Evolutionary conservation across 73 alveolate genomes (phyloP), one percentile per base, ranked within the genome.

Genomic region (Durusdinium trenchii): DNA sequence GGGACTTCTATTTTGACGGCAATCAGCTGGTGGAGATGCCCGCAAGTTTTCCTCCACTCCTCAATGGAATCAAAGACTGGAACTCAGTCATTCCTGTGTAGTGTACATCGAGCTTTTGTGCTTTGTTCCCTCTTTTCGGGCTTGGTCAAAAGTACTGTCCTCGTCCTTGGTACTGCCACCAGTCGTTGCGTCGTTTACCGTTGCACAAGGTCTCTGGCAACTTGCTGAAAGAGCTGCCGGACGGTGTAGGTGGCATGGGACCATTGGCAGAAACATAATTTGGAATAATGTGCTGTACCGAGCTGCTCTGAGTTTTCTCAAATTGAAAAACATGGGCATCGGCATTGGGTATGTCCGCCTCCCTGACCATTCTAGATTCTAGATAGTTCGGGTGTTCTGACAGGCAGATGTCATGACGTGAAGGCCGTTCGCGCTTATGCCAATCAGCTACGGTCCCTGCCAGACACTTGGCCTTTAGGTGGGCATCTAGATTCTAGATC

Each of bases 1-100:
- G 99, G 99, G 99, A 94, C 93, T 76, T 94, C 83, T 94, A 94
- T 67, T 54, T 94, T 67, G 99, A 94, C 54, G 99, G 99, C 83
- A 76, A 94, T 93, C 99, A 75, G 83, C 67, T 94, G 81, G 94
- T 18, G 82, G 93, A 73, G 50, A 67, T 94, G 99, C 99, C 99
- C 7, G 52, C 40, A 6, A 51, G 51, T 12, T 57, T 73, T n/a
- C 99, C 99, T 38, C 99, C 99, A 0, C 78, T 50, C 43, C 64
- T 94, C 51, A 76, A 94, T 52, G 99, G 91, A 48, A 35, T 94
- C 60, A 94, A 94, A 57, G 98, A 46, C 46, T 32, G 16, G 47
- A 2, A 14, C 91, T 81, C 94, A 50, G 94, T n/a, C n/a, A n/a
- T n/a, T n/a, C n/a, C n/a, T n/a, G n/a, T n/a, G n/a, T n/a, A n/a